phyloP scores from a whole-genome alignment of 2,329 filamentous ascomycete genomes.

The Apiospora aurea region DNA sequence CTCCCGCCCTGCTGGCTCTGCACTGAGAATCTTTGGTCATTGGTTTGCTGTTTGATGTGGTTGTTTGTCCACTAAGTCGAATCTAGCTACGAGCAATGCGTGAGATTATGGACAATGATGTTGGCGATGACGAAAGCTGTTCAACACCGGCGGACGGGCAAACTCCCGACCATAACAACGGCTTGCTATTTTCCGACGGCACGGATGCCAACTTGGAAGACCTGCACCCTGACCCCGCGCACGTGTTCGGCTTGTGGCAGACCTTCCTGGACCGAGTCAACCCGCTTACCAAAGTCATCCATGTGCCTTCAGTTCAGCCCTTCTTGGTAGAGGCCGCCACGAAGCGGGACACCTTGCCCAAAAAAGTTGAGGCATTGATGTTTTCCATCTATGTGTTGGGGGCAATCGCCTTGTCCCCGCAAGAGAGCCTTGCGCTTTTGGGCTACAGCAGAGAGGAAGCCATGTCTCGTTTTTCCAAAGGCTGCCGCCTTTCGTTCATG shows the following conservation, averaged over 20 bases:
- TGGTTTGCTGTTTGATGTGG: not conserved
- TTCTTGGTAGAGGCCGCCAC: slow-evolving; percentile 69
- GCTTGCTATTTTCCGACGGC: slow-evolving; percentile 56
- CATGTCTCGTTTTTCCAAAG: slow-evolving; percentile 58
- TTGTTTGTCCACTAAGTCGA: not conserved
- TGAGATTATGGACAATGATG: slow-evolving; percentile 63
- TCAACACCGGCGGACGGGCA: slow-evolving; percentile 50
- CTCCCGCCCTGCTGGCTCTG: not conserved
- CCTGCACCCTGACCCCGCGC: slow-evolving; percentile 69
- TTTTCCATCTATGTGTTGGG: slow-evolving; percentile 72
- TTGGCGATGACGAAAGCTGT: slow-evolving; percentile 50
- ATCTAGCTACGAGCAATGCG: slow-evolving; percentile 63
- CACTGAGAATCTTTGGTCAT: not conserved
- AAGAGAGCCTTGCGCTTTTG: slow-evolving; percentile 62
- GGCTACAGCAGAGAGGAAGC: slow-evolving; percentile 58
- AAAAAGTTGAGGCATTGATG: slow-evolving; percentile 66
- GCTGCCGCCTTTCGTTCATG: slow-evolving; percentile 57
- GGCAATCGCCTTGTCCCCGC: slow-evolving; percentile 59
- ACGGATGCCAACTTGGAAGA: slow-evolving; percentile 50
- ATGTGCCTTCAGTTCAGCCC: slow-evolving; percentile 73
- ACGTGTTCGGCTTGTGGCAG: slow-evolving; percentile 78
- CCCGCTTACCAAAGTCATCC: slow-evolving; percentile 63
- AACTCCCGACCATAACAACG: slow-evolving; percentile 60
- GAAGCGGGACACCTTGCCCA: slow-evolving; percentile 60
- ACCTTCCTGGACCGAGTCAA: slow-evolving; percentile 77